Conservation (phyloP, 2,329 filamentous ascomycete species). For the Pezicula radicicola region DNA sequence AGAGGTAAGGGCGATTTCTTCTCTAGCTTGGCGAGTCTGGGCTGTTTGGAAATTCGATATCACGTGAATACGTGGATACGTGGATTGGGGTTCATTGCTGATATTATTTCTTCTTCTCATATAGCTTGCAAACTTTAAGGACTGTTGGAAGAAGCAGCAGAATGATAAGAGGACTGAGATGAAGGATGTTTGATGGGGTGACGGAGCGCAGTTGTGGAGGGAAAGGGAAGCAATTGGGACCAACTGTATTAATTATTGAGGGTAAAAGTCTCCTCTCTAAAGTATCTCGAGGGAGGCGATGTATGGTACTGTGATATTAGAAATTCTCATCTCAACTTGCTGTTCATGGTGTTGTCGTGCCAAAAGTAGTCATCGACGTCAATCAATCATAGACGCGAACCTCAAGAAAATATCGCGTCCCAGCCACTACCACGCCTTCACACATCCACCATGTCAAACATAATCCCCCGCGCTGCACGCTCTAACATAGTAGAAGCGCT, state of each 20-base stretch:
- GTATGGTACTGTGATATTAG: not conserved
- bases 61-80: slow-evolving; percentile 21
- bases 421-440: slow-evolving; percentile 6
- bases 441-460: slow-evolving; percentile 15
- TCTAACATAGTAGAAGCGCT: slow-evolving; percentile 13
- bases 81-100: slow-evolving; percentile 9
- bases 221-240: slow-evolving; percentile 7
- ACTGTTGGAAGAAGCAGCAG: slow-evolving; percentile 87
- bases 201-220: slow-evolving; percentile 6
- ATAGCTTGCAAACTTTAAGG: slow-evolving; percentile 85
- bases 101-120: not conserved
- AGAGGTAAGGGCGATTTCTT: slow-evolving; percentile 62
- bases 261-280: not conserved
- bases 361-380: not conserved
- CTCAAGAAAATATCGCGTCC: slow-evolving; percentile 10
- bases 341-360: slow-evolving; percentile 6
- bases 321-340: not conserved
- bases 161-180: slow-evolving; percentile 80
- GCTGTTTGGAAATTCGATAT: slow-evolving; percentile 8
- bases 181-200: slow-evolving; percentile 57
- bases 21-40: slow-evolving; percentile 16
- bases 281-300: not conserved
- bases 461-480: slow-evolving; percentile 19
- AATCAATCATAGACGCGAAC: slow-evolving; percentile 7
- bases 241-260: not conserved